Evolutionary conservation across 148 eudicot genomes (phyloP).

Genomic region (Persicaria tinctoria): DNA sequence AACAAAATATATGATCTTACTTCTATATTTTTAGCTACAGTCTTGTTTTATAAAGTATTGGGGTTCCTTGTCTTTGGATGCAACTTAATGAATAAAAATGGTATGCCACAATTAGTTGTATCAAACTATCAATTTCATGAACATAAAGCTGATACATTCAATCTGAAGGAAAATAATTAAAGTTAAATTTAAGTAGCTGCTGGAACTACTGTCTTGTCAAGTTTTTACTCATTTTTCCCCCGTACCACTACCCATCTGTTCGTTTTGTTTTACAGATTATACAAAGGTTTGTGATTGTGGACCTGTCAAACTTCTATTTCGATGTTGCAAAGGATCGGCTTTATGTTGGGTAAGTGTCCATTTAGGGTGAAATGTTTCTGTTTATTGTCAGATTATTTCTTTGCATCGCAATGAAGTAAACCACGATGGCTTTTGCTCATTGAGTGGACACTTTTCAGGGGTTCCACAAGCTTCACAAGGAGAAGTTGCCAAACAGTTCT

Average conservation of each 20-base stretch:
- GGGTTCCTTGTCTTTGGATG: background rate
- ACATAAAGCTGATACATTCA: background rate
- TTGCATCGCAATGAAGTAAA: background rate
- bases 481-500: slow-evolving; percentile 96
- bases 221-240: background rate
- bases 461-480: slow-evolving; percentile 64
- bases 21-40: background rate
- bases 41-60: background rate
- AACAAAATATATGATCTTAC: background rate
- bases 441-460: slow-evolving; percentile 32
- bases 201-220: background rate
- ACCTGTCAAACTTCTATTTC: slow-evolving; percentile 94
- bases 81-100: background rate
- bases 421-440: background rate
- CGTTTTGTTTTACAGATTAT: slow-evolving; percentile 45
- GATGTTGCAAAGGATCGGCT: slow-evolving; percentile 96
- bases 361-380: slow-evolving; percentile 4
- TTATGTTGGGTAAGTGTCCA: slow-evolving; percentile 69
- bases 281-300: slow-evolving; percentile 90
- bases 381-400: background rate
- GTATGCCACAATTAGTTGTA: background rate
- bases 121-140: background rate
- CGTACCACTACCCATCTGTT: background rate
- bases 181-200: background rate
- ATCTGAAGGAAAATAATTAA: background rate